phyloP scores from a whole-genome alignment of 441 rosid genomes.

The Melastoma candidum region DNA sequence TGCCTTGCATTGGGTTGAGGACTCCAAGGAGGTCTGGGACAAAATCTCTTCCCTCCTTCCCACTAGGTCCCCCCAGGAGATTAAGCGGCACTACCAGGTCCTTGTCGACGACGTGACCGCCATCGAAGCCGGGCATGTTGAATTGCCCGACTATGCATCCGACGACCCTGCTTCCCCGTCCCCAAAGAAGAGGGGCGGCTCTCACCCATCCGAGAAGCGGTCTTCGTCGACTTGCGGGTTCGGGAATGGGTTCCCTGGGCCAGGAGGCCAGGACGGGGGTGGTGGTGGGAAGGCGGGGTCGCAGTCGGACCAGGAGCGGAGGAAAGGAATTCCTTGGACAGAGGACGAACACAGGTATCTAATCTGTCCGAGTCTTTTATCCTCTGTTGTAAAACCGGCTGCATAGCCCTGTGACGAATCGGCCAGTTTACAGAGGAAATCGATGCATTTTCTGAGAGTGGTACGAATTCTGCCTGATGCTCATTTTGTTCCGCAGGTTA shows the following conservation, averaged over 20 bases:
- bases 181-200: conserved; percentile 12
- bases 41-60: conserved; percentile 62
- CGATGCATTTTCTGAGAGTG: not conserved
- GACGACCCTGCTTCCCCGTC: conserved; percentile 36
- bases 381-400: not conserved
- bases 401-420: too few relatives aligned
- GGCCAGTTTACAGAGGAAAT: not conserved
- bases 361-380: not conserved
- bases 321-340: conserved; percentile 69
- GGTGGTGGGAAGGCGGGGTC: conserved; percentile 35
- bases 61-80: conserved; percentile 33
- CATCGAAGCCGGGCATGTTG: conserved; percentile 58
- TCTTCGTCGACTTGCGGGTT: conserved; percentile 22
- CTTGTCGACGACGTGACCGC: conserved; percentile 60
- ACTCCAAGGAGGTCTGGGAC: conserved; percentile 45
- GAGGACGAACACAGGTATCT: conserved; percentile 62
- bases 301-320: conserved; percentile 51
- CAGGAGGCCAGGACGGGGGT: conserved; percentile 33
- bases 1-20: conserved; percentile 48
- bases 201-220: conserved; percentile 36
- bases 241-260: conserved; percentile 36
- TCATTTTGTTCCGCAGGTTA: conserved; percentile 25
- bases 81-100: conserved; percentile 50
- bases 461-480: too few relatives aligned
- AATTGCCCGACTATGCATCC: conserved; percentile 45